Conservation (phyloP, 148 eudicot genomes). For the Suaeda aralocaspica region DNA sequence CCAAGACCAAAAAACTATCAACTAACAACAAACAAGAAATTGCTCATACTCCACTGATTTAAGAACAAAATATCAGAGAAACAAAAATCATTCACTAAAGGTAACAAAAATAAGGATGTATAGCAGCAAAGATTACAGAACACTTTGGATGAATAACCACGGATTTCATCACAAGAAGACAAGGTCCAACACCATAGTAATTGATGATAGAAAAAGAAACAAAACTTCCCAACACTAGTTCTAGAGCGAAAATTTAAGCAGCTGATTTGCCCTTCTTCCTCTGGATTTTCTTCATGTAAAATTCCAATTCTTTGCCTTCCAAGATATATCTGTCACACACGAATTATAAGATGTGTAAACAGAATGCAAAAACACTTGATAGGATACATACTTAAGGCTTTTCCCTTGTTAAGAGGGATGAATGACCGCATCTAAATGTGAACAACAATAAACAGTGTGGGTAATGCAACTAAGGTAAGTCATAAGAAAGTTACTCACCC, state of each 20-base stretch:
- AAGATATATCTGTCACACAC: constrained; percentile 45
- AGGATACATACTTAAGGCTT: too few relatives aligned
- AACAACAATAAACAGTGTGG: too few relatives aligned
- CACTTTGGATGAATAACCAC: neutral
- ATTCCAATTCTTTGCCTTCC: constrained; percentile 75
- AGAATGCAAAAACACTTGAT: neutral
- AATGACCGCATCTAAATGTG: too few relatives aligned
- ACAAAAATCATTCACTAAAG: neutral
- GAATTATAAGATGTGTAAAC: neutral
- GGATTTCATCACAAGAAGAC: constrained; percentile 11
- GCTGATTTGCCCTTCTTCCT: constrained; percentile 73
- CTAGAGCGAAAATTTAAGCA: constrained; percentile 31
- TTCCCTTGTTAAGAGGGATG: too few relatives aligned
- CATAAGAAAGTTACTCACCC: constrained; percentile 34
- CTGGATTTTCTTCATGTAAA: constrained; percentile 80
- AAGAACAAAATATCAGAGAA: too few relatives aligned
- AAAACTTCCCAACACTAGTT: neutral
- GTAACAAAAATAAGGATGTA: constrained; percentile 11
- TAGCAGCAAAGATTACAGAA: constrained; percentile 17
- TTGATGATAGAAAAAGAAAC: neutral
- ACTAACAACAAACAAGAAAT: too few relatives aligned
- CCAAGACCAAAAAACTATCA: too few relatives aligned
- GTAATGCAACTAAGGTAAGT: neutral
- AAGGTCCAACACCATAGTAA: constrained; percentile 6
- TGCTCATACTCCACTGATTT: too few relatives aligned